These are phyloP conservation scores for Penicillium corylophilum DNA, from an alignment of 2,329 filamentous ascomycete genomes.

Conservation along the genomic window DNA sequence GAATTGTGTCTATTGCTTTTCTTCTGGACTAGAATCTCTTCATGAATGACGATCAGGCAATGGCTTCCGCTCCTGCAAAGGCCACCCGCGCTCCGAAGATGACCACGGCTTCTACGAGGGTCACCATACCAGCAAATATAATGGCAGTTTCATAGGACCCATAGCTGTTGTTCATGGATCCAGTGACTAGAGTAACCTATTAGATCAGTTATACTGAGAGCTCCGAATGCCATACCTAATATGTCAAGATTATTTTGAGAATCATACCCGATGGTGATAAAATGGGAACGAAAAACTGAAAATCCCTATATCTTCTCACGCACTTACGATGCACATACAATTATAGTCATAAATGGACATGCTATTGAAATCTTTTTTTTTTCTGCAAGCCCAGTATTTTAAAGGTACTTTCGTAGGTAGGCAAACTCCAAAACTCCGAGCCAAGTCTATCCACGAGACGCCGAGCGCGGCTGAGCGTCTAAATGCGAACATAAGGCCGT, in stretches of 20 bases:
- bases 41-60: background rate
- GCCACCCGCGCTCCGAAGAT: no score
- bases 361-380: no score
- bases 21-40: no score
- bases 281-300: no score
- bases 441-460: background rate
- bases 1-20: no score
- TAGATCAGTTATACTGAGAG: slow-evolving; percentile 14
- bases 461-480: background rate
- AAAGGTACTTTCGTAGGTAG: no score
- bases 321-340: no score
- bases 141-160: slow-evolving; percentile 6
- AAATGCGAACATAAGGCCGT: background rate
- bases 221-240: slow-evolving; percentile 37
- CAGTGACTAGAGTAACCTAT: slow-evolving; percentile 19
- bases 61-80: background rate
- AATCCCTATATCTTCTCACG: no score
- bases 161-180: slow-evolving; percentile 16
- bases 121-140: slow-evolving; percentile 9
- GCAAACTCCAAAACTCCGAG: background rate
- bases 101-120: background rate
- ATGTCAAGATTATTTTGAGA: no score
- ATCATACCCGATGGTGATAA: no score
- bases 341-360: no score
- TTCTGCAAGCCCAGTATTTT: background rate